phyloP scores from a whole-genome alignment of 2,329 filamentous ascomycete genomes.

The Colletotrichum sublineola region DNA sequence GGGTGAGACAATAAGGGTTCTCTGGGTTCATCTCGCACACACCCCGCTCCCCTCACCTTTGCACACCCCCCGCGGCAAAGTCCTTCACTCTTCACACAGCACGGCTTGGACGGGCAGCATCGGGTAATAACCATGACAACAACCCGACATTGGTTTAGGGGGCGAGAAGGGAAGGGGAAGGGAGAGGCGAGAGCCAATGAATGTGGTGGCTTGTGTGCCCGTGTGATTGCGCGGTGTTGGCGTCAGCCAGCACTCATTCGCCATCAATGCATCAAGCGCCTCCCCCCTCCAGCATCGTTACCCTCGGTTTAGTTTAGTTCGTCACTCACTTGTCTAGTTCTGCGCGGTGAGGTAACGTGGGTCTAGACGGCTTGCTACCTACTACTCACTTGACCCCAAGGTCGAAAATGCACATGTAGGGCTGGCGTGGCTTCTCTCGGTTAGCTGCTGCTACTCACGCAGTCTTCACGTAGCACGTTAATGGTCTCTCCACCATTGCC shows the following conservation, averaged over 20 bases:
- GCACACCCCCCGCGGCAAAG: background rate
- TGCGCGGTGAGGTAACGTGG: constrained; percentile 4
- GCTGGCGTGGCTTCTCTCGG: constrained; percentile 28
- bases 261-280: constrained; percentile 2
- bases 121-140: background rate
- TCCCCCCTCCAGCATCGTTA: background rate
- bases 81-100: background rate
- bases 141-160: background rate
- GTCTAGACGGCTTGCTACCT: background rate
- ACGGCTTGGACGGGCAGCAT: constrained; percentile 7
- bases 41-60: background rate
- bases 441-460: constrained; percentile 7
- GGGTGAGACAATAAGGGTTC: constrained; percentile 18
- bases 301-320: no score
- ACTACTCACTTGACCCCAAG: no score
- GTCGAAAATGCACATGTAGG: constrained; percentile 28
- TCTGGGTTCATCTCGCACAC: constrained; percentile 6
- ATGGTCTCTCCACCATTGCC: background rate
- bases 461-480: constrained; percentile 27
- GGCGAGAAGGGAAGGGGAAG: background rate
- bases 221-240: constrained; percentile 31
- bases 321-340: background rate
- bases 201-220: constrained; percentile 5
- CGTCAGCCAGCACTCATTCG: constrained; percentile 22
- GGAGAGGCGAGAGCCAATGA: background rate